Percentiles rank a stretch among this genome's conserved stretches.
These are phyloP conservation scores for Plectranthus barbatus DNA, from an alignment of 257 asterid species.

Conservation along the genomic window DNA sequence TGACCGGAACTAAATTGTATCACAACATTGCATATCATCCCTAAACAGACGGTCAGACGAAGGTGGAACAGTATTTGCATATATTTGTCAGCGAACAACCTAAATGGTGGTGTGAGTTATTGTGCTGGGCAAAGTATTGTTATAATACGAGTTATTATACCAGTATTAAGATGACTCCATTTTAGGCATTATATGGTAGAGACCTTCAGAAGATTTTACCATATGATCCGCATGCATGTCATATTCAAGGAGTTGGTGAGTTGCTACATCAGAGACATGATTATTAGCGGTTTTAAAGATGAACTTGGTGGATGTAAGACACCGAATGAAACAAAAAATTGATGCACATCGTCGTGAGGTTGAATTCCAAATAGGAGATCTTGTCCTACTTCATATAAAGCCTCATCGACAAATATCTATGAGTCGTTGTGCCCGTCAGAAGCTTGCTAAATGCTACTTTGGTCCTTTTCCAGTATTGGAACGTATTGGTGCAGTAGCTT, in stretches of 20 bases:
- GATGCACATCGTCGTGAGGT: not conserved
- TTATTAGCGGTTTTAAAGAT: not conserved
- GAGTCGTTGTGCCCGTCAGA: not conserved
- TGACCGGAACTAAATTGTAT: not conserved
- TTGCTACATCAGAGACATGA: not conserved
- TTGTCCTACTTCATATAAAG: not conserved
- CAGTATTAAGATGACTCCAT: not conserved
- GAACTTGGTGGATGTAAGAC: no score
- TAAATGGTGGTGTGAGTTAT: not conserved
- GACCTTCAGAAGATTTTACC: not conserved
- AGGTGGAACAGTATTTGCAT: not conserved
- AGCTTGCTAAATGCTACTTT: not conserved
- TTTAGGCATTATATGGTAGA: not conserved
- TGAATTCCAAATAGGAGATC: not conserved
- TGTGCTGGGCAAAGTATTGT: not conserved
- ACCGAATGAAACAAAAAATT: not conserved
- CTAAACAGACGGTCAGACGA: no score
- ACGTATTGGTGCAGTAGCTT: not conserved
- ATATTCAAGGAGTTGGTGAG: not conserved
- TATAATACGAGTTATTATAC: not conserved
- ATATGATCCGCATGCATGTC: not conserved
- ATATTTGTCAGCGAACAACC: not conserved
- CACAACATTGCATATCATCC: no score
- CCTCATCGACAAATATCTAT: not conserved
- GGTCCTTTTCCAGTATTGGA: not conserved